These are phyloP conservation scores for Viola odorata DNA, from an alignment of 345 rosid species.

Conservation along the genomic window DNA sequence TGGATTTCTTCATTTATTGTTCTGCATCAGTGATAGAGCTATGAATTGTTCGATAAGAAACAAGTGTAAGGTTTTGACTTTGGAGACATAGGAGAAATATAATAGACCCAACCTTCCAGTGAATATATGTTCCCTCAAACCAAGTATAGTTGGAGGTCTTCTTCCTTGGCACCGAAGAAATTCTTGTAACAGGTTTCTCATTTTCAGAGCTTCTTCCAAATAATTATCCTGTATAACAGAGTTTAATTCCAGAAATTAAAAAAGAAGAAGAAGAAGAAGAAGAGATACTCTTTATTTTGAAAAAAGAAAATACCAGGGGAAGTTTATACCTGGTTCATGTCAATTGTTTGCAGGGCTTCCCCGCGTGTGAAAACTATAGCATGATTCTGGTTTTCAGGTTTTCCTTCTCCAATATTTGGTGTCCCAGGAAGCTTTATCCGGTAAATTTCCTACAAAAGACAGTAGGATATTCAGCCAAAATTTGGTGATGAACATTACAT, in stretches of 20 bases:
- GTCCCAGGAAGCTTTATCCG: slow-evolving; percentile 91
- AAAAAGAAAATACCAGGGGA: slow-evolving; percentile 11
- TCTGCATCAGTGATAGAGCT: no score
- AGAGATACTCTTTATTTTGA: slow-evolving; percentile 8
- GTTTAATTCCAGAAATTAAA: no score
- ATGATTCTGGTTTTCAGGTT: slow-evolving; percentile 97
- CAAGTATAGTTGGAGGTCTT: slow-evolving; percentile 80
- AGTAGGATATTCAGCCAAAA: slow-evolving; percentile 3
- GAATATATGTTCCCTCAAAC: slow-evolving; percentile 88
- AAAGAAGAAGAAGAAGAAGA: slow-evolving; percentile 15
- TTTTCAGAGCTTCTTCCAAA: slow-evolving; percentile 92
- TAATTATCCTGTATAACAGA: slow-evolving; percentile 62
- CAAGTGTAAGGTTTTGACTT: no score
- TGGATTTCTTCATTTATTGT: no score
- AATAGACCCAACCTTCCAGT: slow-evolving; percentile 85
- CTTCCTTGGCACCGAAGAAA: slow-evolving; percentile 65
- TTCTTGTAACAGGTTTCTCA: slow-evolving; percentile 96
- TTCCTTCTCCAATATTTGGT: slow-evolving; percentile 94
- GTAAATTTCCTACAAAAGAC: slow-evolving; percentile 62
- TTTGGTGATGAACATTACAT: no score
- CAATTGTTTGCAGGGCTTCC: slow-evolving; percentile 93
- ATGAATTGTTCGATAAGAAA: no score
- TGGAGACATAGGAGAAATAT: no score
- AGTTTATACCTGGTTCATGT: slow-evolving; percentile 84
- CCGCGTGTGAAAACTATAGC: slow-evolving; percentile 91